phyloP scores from a whole-genome alignment of 108 stramenopile species.

The Cylindrotheca fusiformis region DNA sequence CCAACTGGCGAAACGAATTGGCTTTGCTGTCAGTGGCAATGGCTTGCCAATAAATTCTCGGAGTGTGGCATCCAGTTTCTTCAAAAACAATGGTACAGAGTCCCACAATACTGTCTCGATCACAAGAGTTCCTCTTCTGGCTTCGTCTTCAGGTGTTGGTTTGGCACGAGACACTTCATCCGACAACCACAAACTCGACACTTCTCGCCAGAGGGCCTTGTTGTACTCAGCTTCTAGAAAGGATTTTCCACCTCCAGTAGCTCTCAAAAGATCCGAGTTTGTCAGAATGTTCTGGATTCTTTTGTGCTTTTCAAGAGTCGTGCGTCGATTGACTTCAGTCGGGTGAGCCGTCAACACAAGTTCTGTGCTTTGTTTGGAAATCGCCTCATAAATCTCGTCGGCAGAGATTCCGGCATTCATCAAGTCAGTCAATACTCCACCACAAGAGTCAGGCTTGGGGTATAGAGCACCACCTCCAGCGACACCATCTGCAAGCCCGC shows the following conservation, averaged over 20 bases:
- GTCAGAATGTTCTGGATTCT: conserved; percentile 69
- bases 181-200: conserved; percentile 78
- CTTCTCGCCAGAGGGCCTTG: conserved; percentile 67
- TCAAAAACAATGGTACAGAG: conserved; percentile 81
- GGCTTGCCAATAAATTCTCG: conserved; percentile 50
- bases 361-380: conserved; percentile 85
- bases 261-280: conserved; percentile 59
- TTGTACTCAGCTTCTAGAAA: conserved; percentile 56
- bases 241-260: conserved; percentile 20
- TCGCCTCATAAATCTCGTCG: conserved; percentile 70
- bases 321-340: conserved; percentile 96
- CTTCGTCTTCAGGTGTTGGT: conserved; percentile 92
- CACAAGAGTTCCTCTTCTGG: conserved; percentile 89
- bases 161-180: conserved; percentile 91
- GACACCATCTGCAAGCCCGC: conserved; percentile 6
- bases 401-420: conserved; percentile 40
- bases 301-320: conserved; percentile 80
- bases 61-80: conserved; percentile 87
- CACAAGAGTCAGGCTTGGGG: conserved; percentile 37
- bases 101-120: conserved; percentile 96
- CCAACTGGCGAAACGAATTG: conserved; percentile 93
- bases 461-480: conserved; percentile 18
- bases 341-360: conserved; percentile 97
- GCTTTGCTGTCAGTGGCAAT: conserved; percentile 81
- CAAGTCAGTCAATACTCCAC: conserved; percentile 61